phyloP scores from a whole-genome alignment of 192 early-diverging fungal species.

The Linnemannia zychae region DNA sequence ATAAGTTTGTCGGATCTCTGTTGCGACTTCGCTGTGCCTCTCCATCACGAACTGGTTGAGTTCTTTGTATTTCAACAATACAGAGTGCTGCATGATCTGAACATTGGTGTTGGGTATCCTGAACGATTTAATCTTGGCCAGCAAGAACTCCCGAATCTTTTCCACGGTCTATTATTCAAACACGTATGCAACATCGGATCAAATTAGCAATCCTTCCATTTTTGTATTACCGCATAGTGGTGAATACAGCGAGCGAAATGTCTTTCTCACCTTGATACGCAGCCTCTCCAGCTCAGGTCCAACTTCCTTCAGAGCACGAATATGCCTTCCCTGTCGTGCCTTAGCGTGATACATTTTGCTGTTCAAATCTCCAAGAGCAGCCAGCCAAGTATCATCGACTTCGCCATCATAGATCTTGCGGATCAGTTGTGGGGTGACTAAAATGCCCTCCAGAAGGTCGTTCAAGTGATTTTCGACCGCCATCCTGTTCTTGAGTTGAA shows the following conservation, averaged over 20 bases:
- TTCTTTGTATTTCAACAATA: conserved; percentile 92
- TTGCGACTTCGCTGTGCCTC: conserved; percentile 87
- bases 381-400: conserved; percentile 91
- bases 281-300: conserved; percentile 95
- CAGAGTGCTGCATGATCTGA: conserved; percentile 91
- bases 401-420: conserved; percentile 93
- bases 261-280: conserved; percentile 71
- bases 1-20: conserved; percentile 90
- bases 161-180: conserved; percentile 72
- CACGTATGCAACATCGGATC: not conserved
- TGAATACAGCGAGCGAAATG: no score
- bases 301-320: conserved; percentile 86
- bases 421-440: conserved; percentile 82
- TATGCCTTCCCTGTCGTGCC: conserved; percentile 78
- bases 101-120: conserved; percentile 94
- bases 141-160: conserved; percentile 90
- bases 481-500: conserved; percentile 87
- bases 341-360: conserved; percentile 89
- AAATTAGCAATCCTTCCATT: not conserved
- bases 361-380: conserved; percentile 87
- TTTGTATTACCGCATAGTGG: no score
- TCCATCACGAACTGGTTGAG: conserved; percentile 93
- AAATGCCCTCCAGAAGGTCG: conserved; percentile 85
- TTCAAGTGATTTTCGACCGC: conserved; percentile 80
- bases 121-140: conserved; percentile 88